Evolutionary conservation across 2,329 filamentous ascomycete species (phyloP).

Genomic region (Colletotrichum somersetense): DNA sequence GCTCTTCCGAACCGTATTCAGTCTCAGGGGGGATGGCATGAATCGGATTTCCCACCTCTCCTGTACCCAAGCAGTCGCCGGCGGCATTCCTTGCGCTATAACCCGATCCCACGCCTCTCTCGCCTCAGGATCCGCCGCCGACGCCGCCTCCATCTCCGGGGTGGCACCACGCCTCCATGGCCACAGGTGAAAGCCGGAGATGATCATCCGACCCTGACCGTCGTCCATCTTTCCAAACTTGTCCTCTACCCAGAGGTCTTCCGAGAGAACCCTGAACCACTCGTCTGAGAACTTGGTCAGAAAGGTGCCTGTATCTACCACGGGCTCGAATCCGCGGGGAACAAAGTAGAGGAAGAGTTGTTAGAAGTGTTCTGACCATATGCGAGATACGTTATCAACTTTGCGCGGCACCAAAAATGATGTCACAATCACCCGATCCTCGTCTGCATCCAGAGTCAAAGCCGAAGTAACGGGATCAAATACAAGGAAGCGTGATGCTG

Average conservation of each 20-base stretch:
- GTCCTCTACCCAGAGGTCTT: not conserved
- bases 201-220: not conserved
- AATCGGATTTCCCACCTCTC: not conserved
- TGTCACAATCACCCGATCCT: not conserved
- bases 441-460: not conserved
- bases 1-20: not conserved
- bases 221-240: not conserved
- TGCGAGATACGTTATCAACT: not conserved
- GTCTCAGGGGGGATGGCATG: not conserved
- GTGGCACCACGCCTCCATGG: not conserved
- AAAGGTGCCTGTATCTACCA: too few relatives aligned
- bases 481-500: not conserved
- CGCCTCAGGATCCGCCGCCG: not conserved
- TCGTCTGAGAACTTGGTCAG: not conserved
- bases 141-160: not conserved
- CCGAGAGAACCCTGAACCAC: not conserved
- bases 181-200: not conserved
- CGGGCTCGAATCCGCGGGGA: not conserved
- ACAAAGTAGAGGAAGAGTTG: not conserved
- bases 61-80: not conserved
- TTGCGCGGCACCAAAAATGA: not conserved
- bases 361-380: not conserved
- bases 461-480: not conserved
- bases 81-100: not conserved
- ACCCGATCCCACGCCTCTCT: not conserved